Conservation (phyloP, 2,329 filamentous ascomycete species). For the Trichophyton benhamiae region DNA sequence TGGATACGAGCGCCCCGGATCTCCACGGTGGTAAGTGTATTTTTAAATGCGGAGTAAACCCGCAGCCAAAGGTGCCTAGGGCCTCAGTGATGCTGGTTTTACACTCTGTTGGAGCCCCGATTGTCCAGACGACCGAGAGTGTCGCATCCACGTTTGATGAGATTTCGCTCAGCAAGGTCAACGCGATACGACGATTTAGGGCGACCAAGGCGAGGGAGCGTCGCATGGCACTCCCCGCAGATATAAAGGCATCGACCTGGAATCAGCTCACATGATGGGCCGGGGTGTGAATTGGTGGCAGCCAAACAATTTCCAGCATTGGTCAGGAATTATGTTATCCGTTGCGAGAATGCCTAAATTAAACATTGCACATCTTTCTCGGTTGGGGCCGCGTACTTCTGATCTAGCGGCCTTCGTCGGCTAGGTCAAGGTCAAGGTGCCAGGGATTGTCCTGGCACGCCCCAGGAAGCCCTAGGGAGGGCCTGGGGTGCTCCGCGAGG, state of each 20-base stretch:
- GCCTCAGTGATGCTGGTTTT: neutral
- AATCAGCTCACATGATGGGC: slow-evolving; percentile 1
- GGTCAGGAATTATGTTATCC: slow-evolving; percentile 3
- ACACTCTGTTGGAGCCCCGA: neutral
- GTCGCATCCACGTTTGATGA: neutral
- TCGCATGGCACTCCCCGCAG: neutral
- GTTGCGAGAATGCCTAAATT: neutral
- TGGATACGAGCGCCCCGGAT: slow-evolving; percentile 2
- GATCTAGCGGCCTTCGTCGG: slow-evolving; percentile 1
- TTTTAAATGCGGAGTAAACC: neutral
- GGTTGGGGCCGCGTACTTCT: slow-evolving; percentile 1
- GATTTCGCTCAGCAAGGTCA: neutral
- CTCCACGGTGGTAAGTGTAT: neutral
- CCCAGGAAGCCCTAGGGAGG: neutral
- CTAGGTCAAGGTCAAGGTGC: neutral
- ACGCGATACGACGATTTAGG: neutral
- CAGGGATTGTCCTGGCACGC: neutral
- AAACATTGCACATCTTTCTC: neutral
- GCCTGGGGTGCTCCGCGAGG: neutral
- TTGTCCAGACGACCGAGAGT: neutral
- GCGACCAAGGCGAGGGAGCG: neutral
- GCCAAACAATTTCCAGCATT: slow-evolving; percentile 2
- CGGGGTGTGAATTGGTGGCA: neutral
- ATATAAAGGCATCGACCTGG: neutral
- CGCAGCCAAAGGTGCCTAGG: neutral